Percentiles rank a stretch among this genome's conserved stretches.
These are phyloP conservation scores for Pseudognaphalium luteoalbum DNA, from an alignment of 129 eudicot species.

Conservation along the genomic window DNA sequence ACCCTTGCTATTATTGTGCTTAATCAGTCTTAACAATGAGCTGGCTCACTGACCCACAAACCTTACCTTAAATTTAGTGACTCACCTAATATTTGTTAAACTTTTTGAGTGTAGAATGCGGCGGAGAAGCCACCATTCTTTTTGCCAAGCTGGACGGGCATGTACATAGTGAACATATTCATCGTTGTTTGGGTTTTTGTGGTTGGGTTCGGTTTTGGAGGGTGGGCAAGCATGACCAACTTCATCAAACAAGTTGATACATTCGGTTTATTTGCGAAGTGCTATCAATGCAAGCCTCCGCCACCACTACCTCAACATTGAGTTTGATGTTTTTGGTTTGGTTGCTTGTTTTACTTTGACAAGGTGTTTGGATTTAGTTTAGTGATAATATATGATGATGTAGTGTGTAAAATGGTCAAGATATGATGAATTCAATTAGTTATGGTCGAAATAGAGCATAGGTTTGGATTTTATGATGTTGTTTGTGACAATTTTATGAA, in stretches of 20 bases:
- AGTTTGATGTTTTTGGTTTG: constrained; percentile 26
- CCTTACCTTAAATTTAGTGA: constrained; percentile 16
- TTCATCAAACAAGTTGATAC: constrained; percentile 71
- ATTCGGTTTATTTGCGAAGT: constrained; percentile 70
- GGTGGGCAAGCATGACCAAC: constrained; percentile 81
- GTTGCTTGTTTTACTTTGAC: constrained; percentile 34
- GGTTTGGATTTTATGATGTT: constrained; percentile 27
- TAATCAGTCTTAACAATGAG: constrained; percentile 17
- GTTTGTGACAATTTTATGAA: constrained; percentile 32
- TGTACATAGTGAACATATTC: constrained; percentile 59
- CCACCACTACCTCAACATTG: constrained; percentile 41
- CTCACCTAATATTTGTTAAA: constrained; percentile 14
- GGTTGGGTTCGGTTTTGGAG: constrained; percentile 77
- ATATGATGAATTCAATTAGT: constrained; percentile 23
- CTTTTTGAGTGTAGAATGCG: constrained; percentile 56
- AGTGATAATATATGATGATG: constrained; percentile 30
- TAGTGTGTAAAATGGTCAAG: constrained; percentile 41
- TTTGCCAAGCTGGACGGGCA: constrained; percentile 68
- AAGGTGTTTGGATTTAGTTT: constrained; percentile 33
- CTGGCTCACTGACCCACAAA: constrained; percentile 39
- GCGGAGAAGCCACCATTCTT: constrained; percentile 74
- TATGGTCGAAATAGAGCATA: constrained; percentile 28
- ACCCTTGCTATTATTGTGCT: constrained; percentile 35
- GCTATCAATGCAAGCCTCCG: constrained; percentile 69
- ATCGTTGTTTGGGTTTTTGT: constrained; percentile 62